Conservation (phyloP, 306 rosid genomes). For the Potentilla sterilis region DNA sequence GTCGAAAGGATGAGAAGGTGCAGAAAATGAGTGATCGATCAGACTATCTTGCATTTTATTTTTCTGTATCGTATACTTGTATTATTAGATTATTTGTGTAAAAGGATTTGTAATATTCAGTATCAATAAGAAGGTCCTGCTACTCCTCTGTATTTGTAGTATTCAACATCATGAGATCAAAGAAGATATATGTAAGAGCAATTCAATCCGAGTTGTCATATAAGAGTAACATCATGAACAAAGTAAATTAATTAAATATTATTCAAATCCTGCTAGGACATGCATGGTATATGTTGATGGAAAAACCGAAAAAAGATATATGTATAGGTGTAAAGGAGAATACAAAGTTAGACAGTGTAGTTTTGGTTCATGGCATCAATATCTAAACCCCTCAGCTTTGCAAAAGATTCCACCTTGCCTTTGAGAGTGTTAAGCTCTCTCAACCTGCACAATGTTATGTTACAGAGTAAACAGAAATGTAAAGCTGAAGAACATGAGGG, state of each 20-base stretch:
- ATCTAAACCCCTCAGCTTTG: conserved; percentile 62
- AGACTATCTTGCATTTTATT: no score
- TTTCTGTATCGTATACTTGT: no score
- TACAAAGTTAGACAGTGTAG: conserved; percentile 46
- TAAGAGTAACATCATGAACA: not conserved
- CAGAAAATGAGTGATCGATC: no score
- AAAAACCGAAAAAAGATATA: not conserved
- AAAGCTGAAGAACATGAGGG: not conserved
- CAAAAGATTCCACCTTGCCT: conserved; percentile 67
- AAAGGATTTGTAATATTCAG: no score
- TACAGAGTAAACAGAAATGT: not conserved
- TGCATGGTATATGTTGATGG: not conserved
- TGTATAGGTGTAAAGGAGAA: not conserved
- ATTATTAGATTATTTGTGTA: no score
- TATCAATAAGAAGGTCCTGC: no score
- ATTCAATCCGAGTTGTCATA: not conserved
- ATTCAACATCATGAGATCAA: conserved; percentile 6
- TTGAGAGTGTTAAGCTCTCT: conserved; percentile 83
- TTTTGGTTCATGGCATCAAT: conserved; percentile 66
- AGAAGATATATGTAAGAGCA: not conserved
- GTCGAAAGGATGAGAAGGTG: not conserved
- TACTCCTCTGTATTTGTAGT: not conserved
- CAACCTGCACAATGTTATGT: conserved; percentile 39
- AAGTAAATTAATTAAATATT: not conserved
- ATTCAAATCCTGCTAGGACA: not conserved